Evolutionary conservation across 345 rosid species (phyloP), one percentile per base, ranked within the genome.

Genomic region (Corchorus olitorius): DNA sequence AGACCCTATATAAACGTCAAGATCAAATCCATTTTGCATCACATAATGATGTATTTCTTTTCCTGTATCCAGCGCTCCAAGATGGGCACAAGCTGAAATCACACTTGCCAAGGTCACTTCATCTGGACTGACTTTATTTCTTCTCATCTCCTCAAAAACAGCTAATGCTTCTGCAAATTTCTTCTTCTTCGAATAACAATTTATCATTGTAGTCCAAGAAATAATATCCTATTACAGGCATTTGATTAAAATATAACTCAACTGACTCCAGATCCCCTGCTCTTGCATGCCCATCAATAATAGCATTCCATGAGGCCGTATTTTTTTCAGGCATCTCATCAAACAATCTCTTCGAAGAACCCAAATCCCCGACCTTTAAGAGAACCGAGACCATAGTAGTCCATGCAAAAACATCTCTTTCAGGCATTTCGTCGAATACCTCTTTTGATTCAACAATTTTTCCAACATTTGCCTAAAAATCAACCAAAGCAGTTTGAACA

Each of bases 151-250:
- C 65, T 76, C 78, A 81, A 94, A 92, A 58, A 85, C 61, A 43
- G 77, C 39, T 65, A 94, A 74, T 54, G 97, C 97, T 78, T 88
- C 93, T 76, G 77, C 59, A 65, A 78, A 94, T 70, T 82, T 83
- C 81, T 83, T 82, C 84, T 90, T 89, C 77, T 73, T 86, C 49
- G 92, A 83, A 80, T 88, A 88, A 78, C 96, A 91, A 11, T 75
- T 86, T 79, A 94, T 86, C 98, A 94, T 94, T 8, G 88, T 85
- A 35, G 96, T 94, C 96, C 98, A 90, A 10, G 97, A 87, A 81
- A 92, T 81, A 64, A 71, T 71, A 77, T 94, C 97, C 81, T 81
- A n/a, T 92, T 2, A 49, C 80, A 37, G 79, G 86, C 94, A 90
- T 90, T 81, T 81, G 86, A 77, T 78, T 81, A 74, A 90, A 94